These are phyloP conservation scores for Neocallimastix lanati DNA, from an alignment of 192 early-diverging fungal genomes.

Conservation along the genomic window DNA sequence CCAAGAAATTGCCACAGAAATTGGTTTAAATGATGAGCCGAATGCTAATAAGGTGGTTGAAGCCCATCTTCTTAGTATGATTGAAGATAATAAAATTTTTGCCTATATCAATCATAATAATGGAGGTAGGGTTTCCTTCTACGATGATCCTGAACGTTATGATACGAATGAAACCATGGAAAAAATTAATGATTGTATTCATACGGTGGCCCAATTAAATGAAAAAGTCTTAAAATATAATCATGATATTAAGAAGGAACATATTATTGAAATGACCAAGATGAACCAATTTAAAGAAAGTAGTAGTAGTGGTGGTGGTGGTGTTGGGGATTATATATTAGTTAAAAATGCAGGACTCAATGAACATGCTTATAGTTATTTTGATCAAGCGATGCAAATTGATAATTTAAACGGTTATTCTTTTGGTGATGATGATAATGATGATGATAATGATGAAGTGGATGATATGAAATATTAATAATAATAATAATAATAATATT, in stretches of 20 bases:
- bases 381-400: too few relatives aligned
- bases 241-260: not conserved
- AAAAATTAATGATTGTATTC: conserved; percentile 24
- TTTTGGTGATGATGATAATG: too few relatives aligned
- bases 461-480: too few relatives aligned
- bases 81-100: conserved; percentile 20
- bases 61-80: conserved; percentile 35
- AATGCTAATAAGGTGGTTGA: conserved; percentile 22
- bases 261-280: too few relatives aligned
- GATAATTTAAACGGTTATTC: too few relatives aligned
- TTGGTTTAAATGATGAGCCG: conserved; percentile 12
- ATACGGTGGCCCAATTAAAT: conserved; percentile 7
- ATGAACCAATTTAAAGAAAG: too few relatives aligned
- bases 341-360: too few relatives aligned
- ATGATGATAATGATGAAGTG: too few relatives aligned
- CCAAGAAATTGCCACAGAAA: conserved; percentile 39
- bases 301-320: too few relatives aligned
- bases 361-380: too few relatives aligned
- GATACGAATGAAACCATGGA: conserved; percentile 15
- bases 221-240: conserved; percentile 6
- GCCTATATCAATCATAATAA: conserved; percentile 16
- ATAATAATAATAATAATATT: too few relatives aligned
- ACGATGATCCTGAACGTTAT: conserved; percentile 32
- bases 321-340: too few relatives aligned
- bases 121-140: conserved; percentile 52